A percentile compares a stretch with the other conserved stretches of the same genome.
Evolutionary conservation across 371 early-diverging fungal species (phyloP).

Genomic region (Funneliformis caledonium): DNA sequence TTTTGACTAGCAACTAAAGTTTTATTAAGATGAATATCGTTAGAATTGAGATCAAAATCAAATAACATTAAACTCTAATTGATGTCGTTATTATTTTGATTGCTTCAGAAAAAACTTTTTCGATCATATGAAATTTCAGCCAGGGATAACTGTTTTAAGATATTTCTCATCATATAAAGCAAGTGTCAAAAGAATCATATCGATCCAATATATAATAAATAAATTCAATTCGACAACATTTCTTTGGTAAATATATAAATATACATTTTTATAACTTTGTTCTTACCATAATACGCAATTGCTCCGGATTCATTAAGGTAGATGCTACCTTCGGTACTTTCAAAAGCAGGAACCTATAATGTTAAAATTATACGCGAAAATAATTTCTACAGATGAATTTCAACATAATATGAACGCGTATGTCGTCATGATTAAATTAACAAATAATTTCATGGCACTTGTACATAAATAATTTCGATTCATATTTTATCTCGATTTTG

Average conservation of each 20-base stretch:
- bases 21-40: constrained; percentile 24
- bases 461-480: neutral
- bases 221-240: neutral
- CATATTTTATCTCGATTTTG: no score
- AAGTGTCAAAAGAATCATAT: neutral
- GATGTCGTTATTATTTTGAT: neutral
- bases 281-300: constrained; percentile 85
- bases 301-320: constrained; percentile 80
- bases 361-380: constrained; percentile 21
- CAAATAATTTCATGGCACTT: neutral
- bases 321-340: constrained; percentile 67
- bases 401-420: neutral
- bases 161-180: constrained; percentile 42
- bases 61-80: neutral
- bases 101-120: neutral
- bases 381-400: neutral
- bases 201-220: neutral
- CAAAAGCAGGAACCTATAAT: constrained; percentile 85
- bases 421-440: neutral
- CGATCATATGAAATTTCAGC: constrained; percentile 43
- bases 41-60: neutral
- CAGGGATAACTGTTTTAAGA: constrained; percentile 65
- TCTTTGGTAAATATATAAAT: neutral
- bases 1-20: constrained; percentile 66
- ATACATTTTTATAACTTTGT: constrained; percentile 20